phyloP scores from a whole-genome alignment of 2,329 filamentous ascomycete genomes.

The Aspergillus sp. region DNA sequence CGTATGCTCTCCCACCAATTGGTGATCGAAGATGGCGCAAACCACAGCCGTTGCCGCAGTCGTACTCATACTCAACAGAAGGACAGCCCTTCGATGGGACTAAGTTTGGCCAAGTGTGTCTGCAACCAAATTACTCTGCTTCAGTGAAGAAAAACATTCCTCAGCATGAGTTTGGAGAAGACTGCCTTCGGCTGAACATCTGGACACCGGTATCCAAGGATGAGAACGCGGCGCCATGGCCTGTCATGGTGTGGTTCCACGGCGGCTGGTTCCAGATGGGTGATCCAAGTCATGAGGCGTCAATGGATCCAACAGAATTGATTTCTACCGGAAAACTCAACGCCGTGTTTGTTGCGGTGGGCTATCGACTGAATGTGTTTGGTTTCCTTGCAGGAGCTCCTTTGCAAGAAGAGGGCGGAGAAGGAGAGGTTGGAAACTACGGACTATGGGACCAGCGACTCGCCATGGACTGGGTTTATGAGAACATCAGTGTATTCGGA shows the following conservation, averaged over 20 bases:
- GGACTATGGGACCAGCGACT: constrained; percentile 55
- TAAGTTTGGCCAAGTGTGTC: constrained; percentile 44
- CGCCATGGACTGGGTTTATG: constrained; percentile 57
- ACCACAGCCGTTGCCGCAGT: constrained; percentile 39
- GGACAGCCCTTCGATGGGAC: constrained; percentile 44
- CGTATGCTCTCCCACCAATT: constrained; percentile 48
- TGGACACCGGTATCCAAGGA: constrained; percentile 48
- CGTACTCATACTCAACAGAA: constrained; percentile 32
- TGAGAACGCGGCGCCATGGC: constrained; percentile 26
- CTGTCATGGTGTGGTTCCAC: constrained; percentile 39
- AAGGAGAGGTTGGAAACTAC: constrained; percentile 43
- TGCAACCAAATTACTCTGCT: constrained; percentile 42
- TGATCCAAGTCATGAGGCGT: constrained; percentile 48
- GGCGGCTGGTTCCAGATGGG: constrained; percentile 57
- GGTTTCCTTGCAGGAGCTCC: constrained; percentile 53
- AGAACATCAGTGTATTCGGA: constrained; percentile 52
- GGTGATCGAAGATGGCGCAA: constrained; percentile 46
- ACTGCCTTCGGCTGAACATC: constrained; percentile 56
- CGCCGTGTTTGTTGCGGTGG: constrained; percentile 51
- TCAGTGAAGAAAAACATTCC: constrained; percentile 23
- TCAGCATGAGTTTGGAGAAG: constrained; percentile 45
- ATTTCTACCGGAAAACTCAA: constrained; percentile 36
- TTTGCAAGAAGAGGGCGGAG: constrained; percentile 35
- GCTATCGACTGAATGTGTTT: constrained; percentile 55
- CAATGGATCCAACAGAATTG: constrained; percentile 52